phyloP scores from a whole-genome alignment of 2,329 filamentous ascomycete species.

The Epichloe gansuensis region DNA sequence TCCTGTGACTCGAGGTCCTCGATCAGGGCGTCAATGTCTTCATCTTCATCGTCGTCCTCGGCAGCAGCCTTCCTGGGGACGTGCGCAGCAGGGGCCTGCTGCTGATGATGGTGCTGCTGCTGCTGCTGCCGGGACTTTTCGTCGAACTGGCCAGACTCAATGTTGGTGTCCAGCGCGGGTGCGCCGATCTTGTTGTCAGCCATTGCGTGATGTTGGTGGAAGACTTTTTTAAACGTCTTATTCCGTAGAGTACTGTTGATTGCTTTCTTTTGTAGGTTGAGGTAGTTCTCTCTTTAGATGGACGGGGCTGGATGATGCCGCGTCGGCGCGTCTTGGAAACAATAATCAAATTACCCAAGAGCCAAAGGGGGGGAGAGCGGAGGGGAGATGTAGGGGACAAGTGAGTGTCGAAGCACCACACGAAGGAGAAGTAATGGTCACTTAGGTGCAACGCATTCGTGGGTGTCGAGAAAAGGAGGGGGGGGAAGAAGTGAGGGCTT shows the following conservation, averaged over 20 bases:
- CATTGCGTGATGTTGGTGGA: conserved; percentile 24
- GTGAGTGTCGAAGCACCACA: conserved; percentile 31
- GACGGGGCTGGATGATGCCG: neutral
- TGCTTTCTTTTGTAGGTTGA: conserved; percentile 2
- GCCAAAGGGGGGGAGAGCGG: conserved; percentile 5
- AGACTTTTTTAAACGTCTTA: neutral
- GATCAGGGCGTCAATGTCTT: conserved; percentile 77
- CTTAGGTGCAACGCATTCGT: conserved; percentile 35
- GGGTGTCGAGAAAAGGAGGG: conserved; percentile 28
- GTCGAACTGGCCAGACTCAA: conserved; percentile 51
- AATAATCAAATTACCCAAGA: conserved; percentile 4
- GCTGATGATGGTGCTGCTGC: conserved; percentile 8
- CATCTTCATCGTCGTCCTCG: conserved; percentile 59
- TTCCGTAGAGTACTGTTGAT: neutral
- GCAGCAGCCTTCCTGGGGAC: conserved; percentile 27
- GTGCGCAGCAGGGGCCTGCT: conserved; percentile 17
- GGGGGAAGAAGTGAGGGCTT: conserved; percentile 12
- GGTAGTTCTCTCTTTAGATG: conserved; percentile 4
- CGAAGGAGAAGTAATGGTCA: conserved; percentile 30
- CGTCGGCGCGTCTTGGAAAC: neutral
- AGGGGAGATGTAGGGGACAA: conserved; percentile 7
- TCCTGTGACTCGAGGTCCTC: conserved; percentile 77
- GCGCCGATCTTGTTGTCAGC: conserved; percentile 40
- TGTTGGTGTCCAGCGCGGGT: conserved; percentile 49
- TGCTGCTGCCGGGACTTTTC: conserved; percentile 38